Percentiles rank a stretch among this genome's conserved stretches.
phyloP scores from a whole-genome alignment of 1,139 yeast species.

The Pichia sp. region DNA sequence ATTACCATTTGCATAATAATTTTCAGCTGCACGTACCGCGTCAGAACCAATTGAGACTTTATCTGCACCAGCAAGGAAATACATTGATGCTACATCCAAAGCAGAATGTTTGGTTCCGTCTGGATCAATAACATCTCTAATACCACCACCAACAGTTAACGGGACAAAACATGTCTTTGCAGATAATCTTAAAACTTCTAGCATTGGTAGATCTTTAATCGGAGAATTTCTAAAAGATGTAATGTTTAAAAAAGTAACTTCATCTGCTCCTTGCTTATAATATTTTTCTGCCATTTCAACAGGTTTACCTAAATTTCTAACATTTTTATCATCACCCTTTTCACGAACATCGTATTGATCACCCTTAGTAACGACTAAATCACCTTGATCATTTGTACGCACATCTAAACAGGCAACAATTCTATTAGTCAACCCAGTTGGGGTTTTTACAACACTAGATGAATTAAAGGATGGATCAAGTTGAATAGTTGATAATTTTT shows the following conservation, averaged over 20 bases:
- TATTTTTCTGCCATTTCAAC: constrained; percentile 87
- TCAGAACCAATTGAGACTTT: constrained; percentile 97
- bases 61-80: constrained; percentile 95
- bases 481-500: constrained; percentile 21
- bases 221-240: constrained; percentile 95
- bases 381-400: constrained; percentile 90
- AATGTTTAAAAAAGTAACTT: constrained; percentile 86
- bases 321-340: constrained; percentile 45
- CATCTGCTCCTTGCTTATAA: constrained; percentile 93
- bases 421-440: constrained; percentile 76
- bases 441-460: constrained; percentile 41
- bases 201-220: constrained; percentile 85
- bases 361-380: constrained; percentile 93
- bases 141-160: constrained; percentile 96
- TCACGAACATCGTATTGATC: constrained; percentile 97
- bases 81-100: constrained; percentile 79
- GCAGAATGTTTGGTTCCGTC: constrained; percentile 74
- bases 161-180: constrained; percentile 94
- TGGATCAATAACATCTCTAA: constrained; percentile 81
- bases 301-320: constrained; percentile 91
- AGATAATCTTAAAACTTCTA: constrained; percentile 73
- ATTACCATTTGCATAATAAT: constrained; percentile 53
- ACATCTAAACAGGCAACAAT: constrained; percentile 94
- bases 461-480: neutral
- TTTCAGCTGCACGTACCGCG: constrained; percentile 86